A percentile compares a stretch with the other conserved stretches of the same genome.
Evolutionary conservation across 805 yeast species (phyloP).

Genomic region (Metschnikowia drakensbergensis): DNA sequence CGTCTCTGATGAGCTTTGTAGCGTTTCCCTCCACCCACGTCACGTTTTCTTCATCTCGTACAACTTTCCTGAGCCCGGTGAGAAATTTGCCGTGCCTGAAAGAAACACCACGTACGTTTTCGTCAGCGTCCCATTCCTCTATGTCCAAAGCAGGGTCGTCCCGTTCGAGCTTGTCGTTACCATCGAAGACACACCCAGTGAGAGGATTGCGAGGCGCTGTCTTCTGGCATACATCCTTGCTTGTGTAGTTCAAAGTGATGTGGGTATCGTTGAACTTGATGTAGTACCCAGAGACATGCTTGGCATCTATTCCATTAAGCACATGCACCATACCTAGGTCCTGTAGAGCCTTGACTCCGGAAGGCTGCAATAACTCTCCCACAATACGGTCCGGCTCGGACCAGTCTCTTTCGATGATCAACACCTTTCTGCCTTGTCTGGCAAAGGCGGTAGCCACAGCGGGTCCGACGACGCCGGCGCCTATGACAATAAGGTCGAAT

Average conservation of each 20-base stretch:
- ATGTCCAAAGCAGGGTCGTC: constrained; percentile 45
- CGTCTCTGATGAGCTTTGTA: constrained; percentile 56
- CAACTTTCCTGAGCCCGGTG: constrained; percentile 68
- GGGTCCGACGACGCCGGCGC: constrained; percentile 99
- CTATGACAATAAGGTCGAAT: constrained; percentile 79
- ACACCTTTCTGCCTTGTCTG: constrained; percentile 80
- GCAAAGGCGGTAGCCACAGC: constrained; percentile 87
- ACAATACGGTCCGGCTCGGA: constrained; percentile 91
- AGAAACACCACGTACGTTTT: constrained; percentile 68
- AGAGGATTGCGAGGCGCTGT: constrained; percentile 46
- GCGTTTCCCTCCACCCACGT: constrained; percentile 82
- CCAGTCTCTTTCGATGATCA: constrained; percentile 85
- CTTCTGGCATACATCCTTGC: constrained; percentile 44
- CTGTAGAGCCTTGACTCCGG: constrained; percentile 81
- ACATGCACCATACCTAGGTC: constrained; percentile 81
- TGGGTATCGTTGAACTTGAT: constrained; percentile 59
- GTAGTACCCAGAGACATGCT: constrained; percentile 74
- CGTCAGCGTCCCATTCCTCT: constrained; percentile 55
- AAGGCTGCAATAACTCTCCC: constrained; percentile 96
- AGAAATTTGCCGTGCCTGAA: constrained; percentile 93
- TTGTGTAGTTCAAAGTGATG: constrained; percentile 68
- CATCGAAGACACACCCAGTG: constrained; percentile 52
- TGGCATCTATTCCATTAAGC: constrained; percentile 71
- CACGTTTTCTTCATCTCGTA: constrained; percentile 65
- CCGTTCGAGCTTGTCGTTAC: constrained; percentile 49